A percentile compares a stretch with the other conserved stretches of the same genome.
Evolutionary conservation across 495 filamentous ascomycete genomes (phyloP).

Genomic region (Aspergillus conjunctus): DNA sequence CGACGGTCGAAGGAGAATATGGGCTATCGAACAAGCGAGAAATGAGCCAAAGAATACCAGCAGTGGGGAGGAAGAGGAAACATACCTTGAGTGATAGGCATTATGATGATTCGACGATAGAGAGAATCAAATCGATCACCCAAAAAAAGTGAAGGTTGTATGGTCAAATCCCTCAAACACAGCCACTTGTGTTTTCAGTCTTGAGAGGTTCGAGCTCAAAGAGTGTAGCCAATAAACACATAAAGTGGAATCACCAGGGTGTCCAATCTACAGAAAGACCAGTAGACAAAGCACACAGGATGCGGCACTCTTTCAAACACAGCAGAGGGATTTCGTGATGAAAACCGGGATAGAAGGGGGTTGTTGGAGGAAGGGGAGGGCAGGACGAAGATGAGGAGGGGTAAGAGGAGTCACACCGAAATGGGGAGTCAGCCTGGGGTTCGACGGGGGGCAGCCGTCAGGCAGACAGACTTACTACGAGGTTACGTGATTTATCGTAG

Average conservation of each 20-base stretch:
- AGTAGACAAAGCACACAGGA: too few species aligned
- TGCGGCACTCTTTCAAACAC: too few species aligned
- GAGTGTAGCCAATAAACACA: too few species aligned
- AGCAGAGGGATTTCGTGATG: too few species aligned
- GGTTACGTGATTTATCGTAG: slow-evolving; percentile 5
- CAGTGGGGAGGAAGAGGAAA: neutral
- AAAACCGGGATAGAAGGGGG: too few species aligned
- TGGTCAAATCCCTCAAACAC: neutral
- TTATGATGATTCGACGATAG: slow-evolving; percentile 3
- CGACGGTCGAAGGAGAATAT: slow-evolving; percentile 31
- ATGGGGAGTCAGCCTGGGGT: slow-evolving; percentile 27
- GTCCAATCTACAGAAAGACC: too few species aligned
- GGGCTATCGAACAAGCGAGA: slow-evolving; percentile 25
- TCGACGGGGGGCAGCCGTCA: slow-evolving; percentile 22
- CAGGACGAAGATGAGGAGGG: slow-evolving; percentile 29
- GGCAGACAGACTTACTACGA: slow-evolving; percentile 20
- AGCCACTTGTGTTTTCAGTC: neutral
- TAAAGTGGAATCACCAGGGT: too few species aligned
- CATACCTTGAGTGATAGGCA: slow-evolving; percentile 22
- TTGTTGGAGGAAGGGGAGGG: too few species aligned
- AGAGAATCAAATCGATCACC: neutral
- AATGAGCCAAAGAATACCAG: slow-evolving; percentile 18
- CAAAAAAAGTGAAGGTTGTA: too few species aligned
- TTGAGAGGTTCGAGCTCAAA: too few species aligned
- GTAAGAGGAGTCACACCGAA: slow-evolving; percentile 19